Evolutionary conservation across 1,284 basidiomycete genomes (phyloP), one percentile per base, ranked within the genome.

Genomic region (Trametes versicolor): DNA sequence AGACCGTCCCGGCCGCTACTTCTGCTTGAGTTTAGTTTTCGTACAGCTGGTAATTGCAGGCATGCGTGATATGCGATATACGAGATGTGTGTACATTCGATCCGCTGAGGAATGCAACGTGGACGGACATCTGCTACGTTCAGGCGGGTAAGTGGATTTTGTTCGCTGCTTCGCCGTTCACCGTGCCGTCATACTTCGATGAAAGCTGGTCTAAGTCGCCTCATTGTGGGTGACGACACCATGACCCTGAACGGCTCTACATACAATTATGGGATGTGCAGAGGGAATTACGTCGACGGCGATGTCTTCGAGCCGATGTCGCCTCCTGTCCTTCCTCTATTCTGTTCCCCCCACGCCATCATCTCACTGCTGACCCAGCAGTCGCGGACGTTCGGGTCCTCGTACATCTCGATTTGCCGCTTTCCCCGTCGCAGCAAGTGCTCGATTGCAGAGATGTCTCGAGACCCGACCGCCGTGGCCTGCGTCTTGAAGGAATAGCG

Each of bases 351-450:
- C 92, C 92, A 94, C 56, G 82, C 79, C 50, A 80, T 71, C 89
- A 92, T 93, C 54, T 86, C 85, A 55, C 81, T 79, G 29, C 89
- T 90, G 47, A 93, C 85, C 80, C 84, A 88, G 73, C 90, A 92
- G 72, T 93, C 89, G 69, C 81, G 89, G 60, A 94, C 89, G 7
- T 84, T 82, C 8, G 79, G 73, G 61, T 84, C 85, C 76, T 92
- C 89, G 68, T 88, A 91, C 76, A 83, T 82, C 70, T 92, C 91
- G 49, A 94, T 71, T 70, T 91, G 89, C 63, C 87, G 81, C 60
- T 73, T 77, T 0, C 90, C 90, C 61, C 85, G 85, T 50, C 93
- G 83, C 27, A 94, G 72, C 43, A 93, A 79, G 75, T 93, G 88
- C 71, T 94, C 92, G 49, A 94, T 85, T 12, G 85, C 84, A 63